Base-by-base conservation (phyloP, 225 moss, liverwort and hornwort species). In the Neckera pumila region DNA sequence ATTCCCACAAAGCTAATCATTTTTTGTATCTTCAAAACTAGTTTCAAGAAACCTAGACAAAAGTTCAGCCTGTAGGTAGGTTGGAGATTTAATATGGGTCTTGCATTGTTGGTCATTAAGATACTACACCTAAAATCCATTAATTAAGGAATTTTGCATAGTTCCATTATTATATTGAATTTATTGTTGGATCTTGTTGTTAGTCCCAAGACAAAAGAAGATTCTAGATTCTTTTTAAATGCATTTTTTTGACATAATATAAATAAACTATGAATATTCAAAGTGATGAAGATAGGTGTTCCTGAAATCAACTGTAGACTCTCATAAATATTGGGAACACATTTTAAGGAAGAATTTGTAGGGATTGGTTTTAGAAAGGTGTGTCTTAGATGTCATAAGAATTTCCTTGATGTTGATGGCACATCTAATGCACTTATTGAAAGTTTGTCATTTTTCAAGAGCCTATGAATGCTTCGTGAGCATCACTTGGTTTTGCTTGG, bases 251-350 rank as follows among this genome's bases (percentile, higher is more conserved):
- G 2, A 43, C 16, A 42, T 2, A 2, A 5, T 27, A 5, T 26
- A 3, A 26, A 40, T 26, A 40, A 66, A 27, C 8, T 42, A 8
- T 71, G 1, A 40, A 14, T 26, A 42, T 26, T 26, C 14, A 42
- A 70, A 42, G 25, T 8, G 1, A 2, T 40, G 3, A 69, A 38
- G 25, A 70, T 40, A 7, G 7, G 14, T 13, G 14, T 14, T 38
- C 40, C 1, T 14, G 15, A 14, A 26, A 25, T 0, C 0, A 0
- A 16, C 15, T 5, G 6, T 71, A 72, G 2, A 43, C 5, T 70
- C 14, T 43, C 9, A 43, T 27, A 5, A 71, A 9, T 27, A 72
- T 0, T 42, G 0, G 3, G 15, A 71, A 9, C 42, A n/a, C 4
- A 12, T 22, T 67, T n/a, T 21, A 67, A 38, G 4, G 22, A 22